Base-by-base conservation (phyloP, 495 filamentous ascomycete genomes). In the Aspergillus campestris region DNA sequence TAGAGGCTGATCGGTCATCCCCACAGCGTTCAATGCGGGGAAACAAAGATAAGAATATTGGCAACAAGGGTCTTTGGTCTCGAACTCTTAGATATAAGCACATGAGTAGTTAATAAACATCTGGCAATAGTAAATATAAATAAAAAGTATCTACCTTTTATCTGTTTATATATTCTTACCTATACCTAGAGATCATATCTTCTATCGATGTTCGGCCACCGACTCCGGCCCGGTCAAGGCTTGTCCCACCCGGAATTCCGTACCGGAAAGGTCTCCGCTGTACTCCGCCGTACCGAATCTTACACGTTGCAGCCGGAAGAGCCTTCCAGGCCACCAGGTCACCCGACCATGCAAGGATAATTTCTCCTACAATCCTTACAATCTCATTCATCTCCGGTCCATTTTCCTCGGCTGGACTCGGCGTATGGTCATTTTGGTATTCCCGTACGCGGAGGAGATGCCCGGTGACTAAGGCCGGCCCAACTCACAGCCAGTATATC, bases 161-260 rank as follows among this genome's bases (percentile, higher is more conserved):
- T 12, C 29, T 30, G n/a, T 18, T 39, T n/a, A 40, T 12, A 15
- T 10, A 39, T 11, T 29, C 24, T 7, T 8, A 9, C 33, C 15
- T 14, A 35, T 45, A 33, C 3, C n/a, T 10, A 31, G 10, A 45
- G 10, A 30, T 12, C 4, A 13, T 37, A 45, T 35, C 14, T 18
- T 18, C 31, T 31, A 24, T 34, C 8, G 11, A 31, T 29, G 11
- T 34, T 12, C 4, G 15, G 8, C 31, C n/a, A 15, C 15, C 32
- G 31, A 40, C 8, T 51, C 49, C 49, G 49, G 49, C 31, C 49
- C 49, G 49, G 49, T 51, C 27, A 13, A 29, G 1, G 28, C n/a
- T 15, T 50, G 43, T 42, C 34, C 44, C 48, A 51, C 43, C 48
- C 49, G 49, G 49, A 35, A 51, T 42, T 33, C 38, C 38, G 45